Base-by-base conservation (phyloP, 2,329 filamentous ascomycete species). In the Ceratocystis alfenasii region DNA sequence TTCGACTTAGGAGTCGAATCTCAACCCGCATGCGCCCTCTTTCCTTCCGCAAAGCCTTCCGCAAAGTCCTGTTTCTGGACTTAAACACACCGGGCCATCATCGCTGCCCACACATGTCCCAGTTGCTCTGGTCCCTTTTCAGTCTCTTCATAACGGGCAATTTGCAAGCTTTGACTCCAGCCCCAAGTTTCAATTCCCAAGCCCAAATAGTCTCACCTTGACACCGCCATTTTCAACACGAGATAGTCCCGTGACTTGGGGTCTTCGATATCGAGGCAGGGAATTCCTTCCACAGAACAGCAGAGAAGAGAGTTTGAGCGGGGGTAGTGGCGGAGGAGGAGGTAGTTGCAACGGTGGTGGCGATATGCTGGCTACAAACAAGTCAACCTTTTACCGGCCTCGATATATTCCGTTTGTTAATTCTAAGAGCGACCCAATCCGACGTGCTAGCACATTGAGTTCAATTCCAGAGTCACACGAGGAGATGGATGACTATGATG, bases 11-110 rank as follows among this genome's bases (percentile, higher is more conserved):
- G 78, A 75, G 73, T 79, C 76, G 68, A 81, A 76, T 71, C 74
- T 84, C 70, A 84, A 84, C 73, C 82, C 82, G 41, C 75, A 78
- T 70, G 82, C 82, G 33, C 78, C 80, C 57, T 78, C 79, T 64
- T 84, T 84, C 68, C 83, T 80, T 1, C 81, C 82, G 61, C n/a
- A 28, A n/a, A 64, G 50, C 33, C 46, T 33, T 22, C 41, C 61
- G 8, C 41, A 30, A 59, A 59, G 55, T 30, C 55, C 55, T 33
- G 55, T 36, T 8, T 28, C 55, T n/a, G 55, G 55, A n/a, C 17
- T 33, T 17, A 59, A 36, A n/a, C 15, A 30, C 28, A 28, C 28
- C 55, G 55, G 55, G 17, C 55, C 30, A 25, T 59, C 55, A 20
- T 36, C 55, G 17, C 20, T 59, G 28, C 55, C 55, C 28, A 59